Evolutionary conservation across 768 basidiomycete species (phyloP).

Genomic region (Pleurotus citrinopileatus): DNA sequence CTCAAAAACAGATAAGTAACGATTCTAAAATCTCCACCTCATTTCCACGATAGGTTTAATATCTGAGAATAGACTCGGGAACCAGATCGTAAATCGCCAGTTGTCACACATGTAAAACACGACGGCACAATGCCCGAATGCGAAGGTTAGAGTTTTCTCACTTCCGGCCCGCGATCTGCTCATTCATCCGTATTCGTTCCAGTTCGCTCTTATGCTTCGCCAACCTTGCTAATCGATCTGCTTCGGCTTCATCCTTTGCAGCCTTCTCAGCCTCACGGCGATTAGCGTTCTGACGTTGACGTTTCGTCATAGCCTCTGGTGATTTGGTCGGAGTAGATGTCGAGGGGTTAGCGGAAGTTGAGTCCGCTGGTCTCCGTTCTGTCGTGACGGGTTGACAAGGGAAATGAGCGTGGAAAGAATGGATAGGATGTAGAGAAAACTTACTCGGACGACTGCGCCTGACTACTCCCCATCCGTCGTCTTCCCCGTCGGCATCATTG

Average conservation of each 20-base stretch:
- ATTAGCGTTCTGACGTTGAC: constrained; percentile 66
- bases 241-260: constrained; percentile 53
- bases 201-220: constrained; percentile 59
- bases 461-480: constrained; percentile 81
- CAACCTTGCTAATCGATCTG: constrained; percentile 44
- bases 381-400: no score
- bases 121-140: neutral
- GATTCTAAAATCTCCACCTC: no score
- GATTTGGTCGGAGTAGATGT: constrained; percentile 20
- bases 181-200: constrained; percentile 51
- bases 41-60: no score
- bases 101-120: no score
- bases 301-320: constrained; percentile 55
- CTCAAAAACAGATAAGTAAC: no score
- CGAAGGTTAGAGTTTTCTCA: constrained; percentile 10
- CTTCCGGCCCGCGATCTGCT: constrained; percentile 34
- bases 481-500: constrained; percentile 65
- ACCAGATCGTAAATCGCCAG: no score
- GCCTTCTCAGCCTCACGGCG: constrained; percentile 57
- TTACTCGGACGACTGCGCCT: constrained; percentile 45
- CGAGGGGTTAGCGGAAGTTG: neutral
- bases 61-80: no score
- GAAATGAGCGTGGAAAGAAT: constrained; percentile 8
- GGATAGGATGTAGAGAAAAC: constrained; percentile 11
- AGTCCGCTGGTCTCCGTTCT: constrained; percentile 11